Conservation (phyloP, 2,329 filamentous ascomycete species). For the Stachybotrys echinatus region DNA sequence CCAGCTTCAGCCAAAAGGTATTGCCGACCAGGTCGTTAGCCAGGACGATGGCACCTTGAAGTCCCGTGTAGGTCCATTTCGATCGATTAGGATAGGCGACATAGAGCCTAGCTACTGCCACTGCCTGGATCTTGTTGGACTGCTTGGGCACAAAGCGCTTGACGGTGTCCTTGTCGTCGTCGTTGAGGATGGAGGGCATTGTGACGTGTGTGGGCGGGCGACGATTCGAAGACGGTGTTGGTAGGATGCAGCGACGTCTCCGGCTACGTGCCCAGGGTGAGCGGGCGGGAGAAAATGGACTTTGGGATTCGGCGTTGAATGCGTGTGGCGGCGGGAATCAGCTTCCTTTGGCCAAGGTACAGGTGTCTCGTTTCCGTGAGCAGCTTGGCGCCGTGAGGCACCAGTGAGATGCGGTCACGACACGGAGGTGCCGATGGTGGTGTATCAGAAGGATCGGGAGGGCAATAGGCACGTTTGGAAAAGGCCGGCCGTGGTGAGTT, state of each 20-base stretch:
- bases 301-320: background rate
- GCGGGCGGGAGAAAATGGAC: no score
- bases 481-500: background rate
- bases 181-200: conserved; percentile 69
- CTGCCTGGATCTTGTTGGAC: conserved; percentile 95
- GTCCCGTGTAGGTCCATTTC: conserved; percentile 89
- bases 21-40: conserved; percentile 92
- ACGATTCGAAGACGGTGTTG: background rate
- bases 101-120: conserved; percentile 89
- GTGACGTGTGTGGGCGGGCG: conserved; percentile 15
- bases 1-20: conserved; percentile 96
- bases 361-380: background rate
- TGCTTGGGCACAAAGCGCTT: conserved; percentile 91
- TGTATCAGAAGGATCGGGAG: background rate
- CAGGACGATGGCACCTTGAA: conserved; percentile 87
- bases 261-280: no score
- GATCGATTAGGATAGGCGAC: conserved; percentile 81
- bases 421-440: background rate
- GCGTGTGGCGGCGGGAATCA: background rate
- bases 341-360: background rate
- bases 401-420: background rate
- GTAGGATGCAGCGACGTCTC: background rate
- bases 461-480: background rate
- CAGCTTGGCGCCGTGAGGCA: background rate
- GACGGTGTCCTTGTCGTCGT: conserved; percentile 94